Evolutionary conservation across 305 asterid genomes (phyloP).

Genomic region (Fraxinus baroniana): DNA sequence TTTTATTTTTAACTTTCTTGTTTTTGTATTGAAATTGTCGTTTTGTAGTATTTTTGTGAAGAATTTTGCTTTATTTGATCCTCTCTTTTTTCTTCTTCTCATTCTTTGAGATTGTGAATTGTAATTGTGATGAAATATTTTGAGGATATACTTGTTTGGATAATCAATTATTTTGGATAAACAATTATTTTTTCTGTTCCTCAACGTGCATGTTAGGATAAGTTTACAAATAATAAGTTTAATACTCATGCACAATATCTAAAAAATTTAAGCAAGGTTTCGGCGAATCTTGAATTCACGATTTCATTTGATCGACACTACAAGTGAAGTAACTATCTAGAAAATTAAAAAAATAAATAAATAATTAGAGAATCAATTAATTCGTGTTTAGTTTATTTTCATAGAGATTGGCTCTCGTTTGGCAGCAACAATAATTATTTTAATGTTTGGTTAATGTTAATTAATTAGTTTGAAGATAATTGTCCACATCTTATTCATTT

Average conservation of each 20-base stretch:
- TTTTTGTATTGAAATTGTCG: not conserved
- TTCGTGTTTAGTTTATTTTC: not conserved
- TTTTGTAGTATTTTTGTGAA: not conserved
- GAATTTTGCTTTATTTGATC: not conserved
- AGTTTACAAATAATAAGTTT: not conserved
- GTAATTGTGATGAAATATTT: not conserved
- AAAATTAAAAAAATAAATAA: too few relatives aligned
- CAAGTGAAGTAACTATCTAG: not conserved
- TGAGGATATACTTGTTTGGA: not conserved
- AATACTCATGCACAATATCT: not conserved
- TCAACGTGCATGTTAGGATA: not conserved
- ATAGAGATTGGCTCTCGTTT: not conserved
- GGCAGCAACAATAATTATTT: not conserved
- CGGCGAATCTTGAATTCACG: not conserved
- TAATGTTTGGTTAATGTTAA: not conserved
- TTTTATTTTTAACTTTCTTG: not conserved
- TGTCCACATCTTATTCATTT: not conserved
- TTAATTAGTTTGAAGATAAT: not conserved
- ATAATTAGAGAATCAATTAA: too few relatives aligned
- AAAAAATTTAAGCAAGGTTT: not conserved
- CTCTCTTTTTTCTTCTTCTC: not conserved
- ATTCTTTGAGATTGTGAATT: not conserved
- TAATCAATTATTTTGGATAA: not conserved
- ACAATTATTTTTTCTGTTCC: not conserved
- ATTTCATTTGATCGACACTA: not conserved